Evolutionary conservation across 306 rosid species (phyloP).

Genomic region (Sicyos baderoa): DNA sequence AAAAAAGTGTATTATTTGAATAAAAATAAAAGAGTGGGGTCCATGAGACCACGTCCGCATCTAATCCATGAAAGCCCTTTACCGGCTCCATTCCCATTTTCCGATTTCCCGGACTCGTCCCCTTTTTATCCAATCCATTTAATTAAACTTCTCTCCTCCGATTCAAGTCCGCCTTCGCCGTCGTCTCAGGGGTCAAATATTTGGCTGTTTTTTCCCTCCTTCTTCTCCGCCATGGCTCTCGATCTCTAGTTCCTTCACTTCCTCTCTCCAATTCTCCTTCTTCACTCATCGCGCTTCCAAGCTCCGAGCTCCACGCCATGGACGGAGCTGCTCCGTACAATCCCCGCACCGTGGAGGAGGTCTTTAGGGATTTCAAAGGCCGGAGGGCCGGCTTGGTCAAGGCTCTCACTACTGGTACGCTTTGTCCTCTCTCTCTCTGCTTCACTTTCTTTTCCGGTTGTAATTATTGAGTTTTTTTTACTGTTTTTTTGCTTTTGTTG

Average conservation of each 20-base stretch:
- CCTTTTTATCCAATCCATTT: constrained; percentile 27
- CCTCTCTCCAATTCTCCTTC: too few species aligned
- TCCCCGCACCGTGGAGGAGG: constrained; percentile 48
- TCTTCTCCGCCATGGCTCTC: background rate
- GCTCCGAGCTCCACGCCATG: constrained; percentile 16
- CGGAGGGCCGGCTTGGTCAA: constrained; percentile 38
- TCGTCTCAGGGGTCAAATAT: constrained; percentile 15
- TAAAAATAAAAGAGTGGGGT: too few species aligned
- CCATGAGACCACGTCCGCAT: too few species aligned
- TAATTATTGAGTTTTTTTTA: background rate
- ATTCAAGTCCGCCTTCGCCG: constrained; percentile 28
- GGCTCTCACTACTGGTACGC: constrained; percentile 49
- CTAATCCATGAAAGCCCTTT: too few species aligned
- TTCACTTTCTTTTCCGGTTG: too few species aligned
- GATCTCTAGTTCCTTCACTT: background rate
- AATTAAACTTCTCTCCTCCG: constrained; percentile 6
- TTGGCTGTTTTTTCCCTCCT: constrained; percentile 18
- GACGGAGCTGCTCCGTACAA: constrained; percentile 29
- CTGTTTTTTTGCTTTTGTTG: background rate
- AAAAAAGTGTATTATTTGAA: too few species aligned
- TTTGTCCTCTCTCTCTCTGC: too few species aligned
- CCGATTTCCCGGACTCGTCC: too few species aligned
- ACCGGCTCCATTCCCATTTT: constrained; percentile 14
- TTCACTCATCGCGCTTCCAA: background rate
- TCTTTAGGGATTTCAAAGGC: constrained; percentile 39